These are phyloP conservation scores for Mortierella antarctica DNA, from an alignment of 192 early-diverging fungal species.

Conservation along the genomic window DNA sequence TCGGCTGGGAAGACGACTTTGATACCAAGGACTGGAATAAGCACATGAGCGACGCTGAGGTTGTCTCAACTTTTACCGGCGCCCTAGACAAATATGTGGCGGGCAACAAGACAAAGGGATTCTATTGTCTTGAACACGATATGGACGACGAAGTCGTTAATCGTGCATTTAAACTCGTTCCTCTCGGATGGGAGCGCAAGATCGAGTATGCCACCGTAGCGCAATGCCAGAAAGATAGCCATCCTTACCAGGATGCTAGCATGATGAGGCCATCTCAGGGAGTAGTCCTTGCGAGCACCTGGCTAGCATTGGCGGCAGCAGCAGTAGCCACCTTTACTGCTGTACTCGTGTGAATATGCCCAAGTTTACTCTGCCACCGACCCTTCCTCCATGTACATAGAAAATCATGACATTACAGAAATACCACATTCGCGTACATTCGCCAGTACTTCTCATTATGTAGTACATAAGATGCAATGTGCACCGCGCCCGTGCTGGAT, in stretches of 20 bases:
- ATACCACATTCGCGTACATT: too few species aligned
- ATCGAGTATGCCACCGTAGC: constrained; percentile 31
- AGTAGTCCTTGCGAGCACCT: too few species aligned
- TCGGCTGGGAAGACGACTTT: constrained; percentile 32
- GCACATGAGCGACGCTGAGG: constrained; percentile 7
- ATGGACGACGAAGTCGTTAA: constrained; percentile 15
- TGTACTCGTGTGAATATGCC: too few species aligned
- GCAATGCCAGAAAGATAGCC: constrained; percentile 18
- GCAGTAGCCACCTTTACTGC: too few species aligned
- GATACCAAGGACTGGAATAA: constrained; percentile 64
- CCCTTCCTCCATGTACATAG: too few species aligned
- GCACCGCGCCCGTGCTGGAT: too few species aligned
- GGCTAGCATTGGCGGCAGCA: too few species aligned
- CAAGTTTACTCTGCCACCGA: too few species aligned
- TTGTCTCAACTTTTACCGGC: constrained; percentile 13
- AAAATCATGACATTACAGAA: too few species aligned
- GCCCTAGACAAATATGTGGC: constrained; percentile 23
- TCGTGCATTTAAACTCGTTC: constrained; percentile 31
- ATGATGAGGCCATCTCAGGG: too few species aligned
- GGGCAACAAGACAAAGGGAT: constrained; percentile 40
- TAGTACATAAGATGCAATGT: too few species aligned
- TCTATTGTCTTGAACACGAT: constrained; percentile 48
- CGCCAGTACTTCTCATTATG: too few species aligned
- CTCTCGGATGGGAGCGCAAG: constrained; percentile 22
- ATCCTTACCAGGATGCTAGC: constrained; percentile 13